Evolutionary conservation across 148 eudicot species (phyloP).

Genomic region (Vaccinium myrtillus): DNA sequence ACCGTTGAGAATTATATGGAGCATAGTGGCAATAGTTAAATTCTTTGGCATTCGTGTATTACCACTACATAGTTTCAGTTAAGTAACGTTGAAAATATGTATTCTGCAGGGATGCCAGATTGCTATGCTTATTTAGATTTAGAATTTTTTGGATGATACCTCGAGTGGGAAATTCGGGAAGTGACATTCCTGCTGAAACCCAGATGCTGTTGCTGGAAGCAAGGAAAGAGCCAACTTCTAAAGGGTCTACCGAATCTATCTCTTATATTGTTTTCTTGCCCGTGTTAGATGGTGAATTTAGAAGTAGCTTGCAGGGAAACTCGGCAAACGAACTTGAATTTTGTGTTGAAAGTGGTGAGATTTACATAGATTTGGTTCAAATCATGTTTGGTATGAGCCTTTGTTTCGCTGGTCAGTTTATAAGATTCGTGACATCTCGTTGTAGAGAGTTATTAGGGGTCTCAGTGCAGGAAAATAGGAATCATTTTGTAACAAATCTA

Average conservation of each 20-base stretch:
- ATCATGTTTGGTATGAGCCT: not conserved
- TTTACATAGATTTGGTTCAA: not conserved
- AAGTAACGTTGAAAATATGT: not conserved
- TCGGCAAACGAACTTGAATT: constrained; percentile 36
- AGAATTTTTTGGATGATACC: constrained; percentile 49
- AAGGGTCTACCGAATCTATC: not conserved
- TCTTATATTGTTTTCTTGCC: constrained; percentile 44
- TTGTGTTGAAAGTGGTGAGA: constrained; percentile 46
- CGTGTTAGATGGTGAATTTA: constrained; percentile 34
- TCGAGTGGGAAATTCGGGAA: constrained; percentile 33
- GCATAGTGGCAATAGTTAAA: not conserved
- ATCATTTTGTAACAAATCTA: not conserved
- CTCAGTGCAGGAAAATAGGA: not conserved
- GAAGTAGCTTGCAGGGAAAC: constrained; percentile 45
- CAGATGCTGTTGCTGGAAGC: constrained; percentile 44
- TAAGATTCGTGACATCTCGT: too few relatives aligned
- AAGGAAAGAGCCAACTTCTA: constrained; percentile 17
- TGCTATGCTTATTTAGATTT: constrained; percentile 33
- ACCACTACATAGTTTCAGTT: not conserved
- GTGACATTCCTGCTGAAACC: constrained; percentile 42
- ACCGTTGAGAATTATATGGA: not conserved
- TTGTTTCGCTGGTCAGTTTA: not conserved
- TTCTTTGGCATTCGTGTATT: not conserved
- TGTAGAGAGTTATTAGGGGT: not conserved
- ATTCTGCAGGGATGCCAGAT: constrained; percentile 33